These are phyloP conservation scores for Nicotiana knightiana DNA, from an alignment of 257 asterid species.

Conservation along the genomic window DNA sequence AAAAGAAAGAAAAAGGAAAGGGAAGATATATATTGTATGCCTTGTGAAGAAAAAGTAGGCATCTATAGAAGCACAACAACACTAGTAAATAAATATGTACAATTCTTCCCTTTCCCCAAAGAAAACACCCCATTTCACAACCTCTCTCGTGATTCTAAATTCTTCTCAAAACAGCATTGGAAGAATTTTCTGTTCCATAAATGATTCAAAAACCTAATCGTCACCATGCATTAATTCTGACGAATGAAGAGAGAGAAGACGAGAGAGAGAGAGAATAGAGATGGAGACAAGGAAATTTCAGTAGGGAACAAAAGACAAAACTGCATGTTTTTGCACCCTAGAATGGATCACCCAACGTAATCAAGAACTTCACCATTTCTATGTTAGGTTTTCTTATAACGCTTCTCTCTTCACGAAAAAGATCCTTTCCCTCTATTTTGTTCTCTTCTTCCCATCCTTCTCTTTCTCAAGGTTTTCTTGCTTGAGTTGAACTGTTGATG, in stretches of 20 bases:
- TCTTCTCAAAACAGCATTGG: not conserved
- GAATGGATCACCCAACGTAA: conserved; percentile 13
- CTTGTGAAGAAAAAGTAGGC: conserved; percentile 5
- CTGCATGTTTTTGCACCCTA: conserved; percentile 7
- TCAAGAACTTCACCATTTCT: conserved; percentile 29
- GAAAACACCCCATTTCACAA: conserved; percentile 12
- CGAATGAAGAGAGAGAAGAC: not conserved
- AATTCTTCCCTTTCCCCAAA: not conserved
- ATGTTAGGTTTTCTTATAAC: conserved; percentile 24
- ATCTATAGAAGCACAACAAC: not conserved
- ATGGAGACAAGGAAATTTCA: conserved; percentile 1
- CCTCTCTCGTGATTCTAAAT: conserved; percentile 13
- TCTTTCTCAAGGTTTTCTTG: conserved; percentile 10
- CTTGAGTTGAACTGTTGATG: not conserved
- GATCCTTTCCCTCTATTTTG: conserved; percentile 20
- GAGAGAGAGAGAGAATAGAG: not conserved
- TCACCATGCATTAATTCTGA: conserved; percentile 3
- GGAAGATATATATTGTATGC: not conserved
- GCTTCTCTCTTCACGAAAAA: conserved; percentile 39
- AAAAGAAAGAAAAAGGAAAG: not conserved
- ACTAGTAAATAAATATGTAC: not conserved
- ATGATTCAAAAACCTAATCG: not conserved
- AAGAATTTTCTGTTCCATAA: not conserved
- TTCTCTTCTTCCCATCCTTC: not conserved
- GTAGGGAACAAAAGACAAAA: conserved; percentile 10